Base-by-base conservation (phyloP, 2,329 filamentous ascomycete genomes). In the Penicillium sp. region DNA sequence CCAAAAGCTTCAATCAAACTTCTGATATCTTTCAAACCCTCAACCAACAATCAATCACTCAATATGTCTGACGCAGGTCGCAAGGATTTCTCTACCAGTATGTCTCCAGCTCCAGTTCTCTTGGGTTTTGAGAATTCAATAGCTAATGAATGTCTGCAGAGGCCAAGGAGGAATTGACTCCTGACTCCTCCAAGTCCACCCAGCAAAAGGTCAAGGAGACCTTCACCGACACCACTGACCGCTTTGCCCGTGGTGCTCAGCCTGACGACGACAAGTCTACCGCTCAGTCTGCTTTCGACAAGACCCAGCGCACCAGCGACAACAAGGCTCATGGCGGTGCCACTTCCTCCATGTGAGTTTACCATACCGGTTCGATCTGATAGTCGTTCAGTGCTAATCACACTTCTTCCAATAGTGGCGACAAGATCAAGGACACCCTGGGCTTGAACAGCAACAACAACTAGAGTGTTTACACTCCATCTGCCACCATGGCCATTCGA, bases 21-120 rank as follows among this genome's bases (percentile, higher is more conserved):
- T 35, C 14, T 9, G 12, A 47, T 30, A 11, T 47, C 40, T 26
- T 11, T 21, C 40, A 24, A 54, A 40, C 5, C 26, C n/a, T 54
- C 9, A 47, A 64, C 60, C 56, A 65, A 68, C 49, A 28, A 23
- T 33, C 12, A 46, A 55, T 38, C 50, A 62, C 68, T 65, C 72
- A 82, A 64, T 69, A 85, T 84, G 82, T 82, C 83, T 79, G 83
- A 86, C 74, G 54, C 72, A 65, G 79, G 77, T 67, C 83, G 83
- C 81, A 86, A 86, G 75, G 82, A 83, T 73, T 79, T 83, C 72
- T 66, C 71, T 63, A 77, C 76, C 69, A 82, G 74, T 76, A 71
- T 50, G 72, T 68, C 20, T 43, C 21, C n/a, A 18, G 12, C 38
- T 21, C 40, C 3, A 40, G 35, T 42, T n/a, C n/a, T 3, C 5